These are phyloP conservation scores for Penicillium expansum DNA, from an alignment of 2,329 filamentous ascomycete species.

Conservation along the genomic window DNA sequence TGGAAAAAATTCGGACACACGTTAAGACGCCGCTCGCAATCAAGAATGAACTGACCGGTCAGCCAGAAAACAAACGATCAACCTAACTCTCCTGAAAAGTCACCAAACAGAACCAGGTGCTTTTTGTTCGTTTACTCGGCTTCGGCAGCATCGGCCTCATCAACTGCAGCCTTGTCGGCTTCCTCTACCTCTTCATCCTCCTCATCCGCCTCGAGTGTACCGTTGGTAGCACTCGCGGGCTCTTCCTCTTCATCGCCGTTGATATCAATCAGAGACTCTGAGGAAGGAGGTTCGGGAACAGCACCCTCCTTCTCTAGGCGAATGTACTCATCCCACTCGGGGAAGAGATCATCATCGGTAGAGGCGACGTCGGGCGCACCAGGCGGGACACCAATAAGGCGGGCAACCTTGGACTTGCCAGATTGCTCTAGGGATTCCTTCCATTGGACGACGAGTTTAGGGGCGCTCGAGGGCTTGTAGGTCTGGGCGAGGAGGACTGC, in stretches of 20 bases:
- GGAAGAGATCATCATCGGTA: slow-evolving; percentile 77
- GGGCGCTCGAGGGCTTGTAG: slow-evolving; percentile 79
- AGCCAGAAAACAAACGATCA: slow-evolving; percentile 24
- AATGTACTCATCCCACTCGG: slow-evolving; percentile 92
- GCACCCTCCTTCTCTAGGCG: slow-evolving; percentile 72
- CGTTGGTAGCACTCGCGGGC: slow-evolving; percentile 33
- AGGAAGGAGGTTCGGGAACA: slow-evolving; percentile 38
- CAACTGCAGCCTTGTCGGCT: slow-evolving; percentile 12
- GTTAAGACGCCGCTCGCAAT: slow-evolving; percentile 31
- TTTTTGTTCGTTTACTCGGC: slow-evolving; percentile 22
- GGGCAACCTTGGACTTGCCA: slow-evolving; percentile 80
- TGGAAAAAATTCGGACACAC: slow-evolving; percentile 23
- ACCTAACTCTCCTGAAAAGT: slow-evolving; percentile 17
- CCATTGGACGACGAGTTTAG: slow-evolving; percentile 70
- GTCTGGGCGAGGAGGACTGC: slow-evolving; percentile 91
- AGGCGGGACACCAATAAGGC: slow-evolving; percentile 77
- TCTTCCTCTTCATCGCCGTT: slow-evolving; percentile 33
- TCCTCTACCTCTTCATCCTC: slow-evolving; percentile 29
- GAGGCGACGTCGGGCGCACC: slow-evolving; percentile 57
- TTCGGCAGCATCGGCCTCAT: slow-evolving; percentile 16
- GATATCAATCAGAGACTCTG: slow-evolving; percentile 44
- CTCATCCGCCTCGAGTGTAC: slow-evolving; percentile 31
- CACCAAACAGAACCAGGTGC: slow-evolving; percentile 15
- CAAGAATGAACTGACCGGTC: slow-evolving; percentile 20
- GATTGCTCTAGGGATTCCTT: slow-evolving; percentile 78